These are phyloP conservation scores for Melaleuca alternifolia DNA, from an alignment of 345 rosid genomes.

Conservation along the genomic window DNA sequence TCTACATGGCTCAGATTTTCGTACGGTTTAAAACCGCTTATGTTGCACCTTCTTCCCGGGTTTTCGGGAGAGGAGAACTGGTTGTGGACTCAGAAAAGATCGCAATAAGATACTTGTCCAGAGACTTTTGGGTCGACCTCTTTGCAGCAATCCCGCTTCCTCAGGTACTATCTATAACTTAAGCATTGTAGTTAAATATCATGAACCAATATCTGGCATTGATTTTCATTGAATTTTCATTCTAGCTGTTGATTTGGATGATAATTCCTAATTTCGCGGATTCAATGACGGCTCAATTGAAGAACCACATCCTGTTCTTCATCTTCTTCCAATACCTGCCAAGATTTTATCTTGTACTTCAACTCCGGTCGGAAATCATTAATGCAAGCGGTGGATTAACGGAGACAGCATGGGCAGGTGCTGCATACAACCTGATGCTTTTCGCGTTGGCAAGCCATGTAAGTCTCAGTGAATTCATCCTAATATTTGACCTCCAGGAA, in stretches of 20 bases:
- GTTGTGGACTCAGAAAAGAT: slow-evolving; percentile 30
- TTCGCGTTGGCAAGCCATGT: slow-evolving; percentile 38
- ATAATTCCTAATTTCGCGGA: slow-evolving; percentile 12
- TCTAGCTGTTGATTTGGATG: slow-evolving; percentile 27
- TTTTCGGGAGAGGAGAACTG: slow-evolving; percentile 34
- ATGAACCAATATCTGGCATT: background rate
- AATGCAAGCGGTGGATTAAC: slow-evolving; percentile 23
- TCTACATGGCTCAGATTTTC: slow-evolving; percentile 21
- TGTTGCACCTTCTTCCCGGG: slow-evolving; percentile 29
- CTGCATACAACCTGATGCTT: slow-evolving; percentile 24
- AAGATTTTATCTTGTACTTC: slow-evolving; percentile 24
- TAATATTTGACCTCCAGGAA: no score
- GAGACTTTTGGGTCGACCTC: slow-evolving; percentile 26
- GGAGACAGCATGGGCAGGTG: slow-evolving; percentile 35
- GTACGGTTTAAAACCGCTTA: slow-evolving; percentile 33
- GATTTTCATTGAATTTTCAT: background rate
- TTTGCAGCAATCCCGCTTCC: slow-evolving; percentile 34
- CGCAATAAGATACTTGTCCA: slow-evolving; percentile 17
- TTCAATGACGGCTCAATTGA: slow-evolving; percentile 5
- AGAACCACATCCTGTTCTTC: slow-evolving; percentile 21
- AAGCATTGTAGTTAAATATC: background rate
- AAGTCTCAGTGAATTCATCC: background rate
- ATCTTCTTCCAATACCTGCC: slow-evolving; percentile 25
- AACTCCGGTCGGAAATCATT: slow-evolving; percentile 20
- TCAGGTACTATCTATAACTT: slow-evolving; percentile 15